These are phyloP conservation scores for Nicotiana sylvestris DNA, from an alignment of 257 asterid species.

Conservation along the genomic window DNA sequence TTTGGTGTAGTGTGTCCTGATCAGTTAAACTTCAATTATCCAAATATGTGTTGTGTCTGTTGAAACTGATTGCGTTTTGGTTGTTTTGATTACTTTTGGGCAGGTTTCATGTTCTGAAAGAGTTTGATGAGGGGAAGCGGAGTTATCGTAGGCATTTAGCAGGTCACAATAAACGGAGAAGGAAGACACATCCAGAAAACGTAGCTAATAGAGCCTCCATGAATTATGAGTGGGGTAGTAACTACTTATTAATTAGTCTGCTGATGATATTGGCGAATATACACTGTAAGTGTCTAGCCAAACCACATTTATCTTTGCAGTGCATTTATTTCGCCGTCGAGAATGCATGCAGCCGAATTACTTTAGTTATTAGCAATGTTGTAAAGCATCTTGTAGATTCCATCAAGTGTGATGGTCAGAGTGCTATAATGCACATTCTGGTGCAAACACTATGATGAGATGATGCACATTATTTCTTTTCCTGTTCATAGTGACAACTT, in stretches of 20 bases:
- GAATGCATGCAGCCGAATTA: background rate
- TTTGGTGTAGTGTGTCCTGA: background rate
- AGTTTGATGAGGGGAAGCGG: slow-evolving; percentile 92
- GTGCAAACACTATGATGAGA: background rate
- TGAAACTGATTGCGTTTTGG: background rate
- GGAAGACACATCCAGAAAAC: slow-evolving; percentile 89
- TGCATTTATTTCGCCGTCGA: background rate
- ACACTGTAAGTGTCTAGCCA: slow-evolving; percentile 51
- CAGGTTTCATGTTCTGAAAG: slow-evolving; percentile 88
- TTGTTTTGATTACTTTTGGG: slow-evolving; percentile 12
- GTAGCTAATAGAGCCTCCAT: slow-evolving; percentile 31
- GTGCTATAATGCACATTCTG: background rate
- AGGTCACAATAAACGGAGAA: slow-evolving; percentile 78
- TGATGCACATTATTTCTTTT: too few species aligned
- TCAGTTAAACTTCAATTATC: background rate
- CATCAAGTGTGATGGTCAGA: background rate
- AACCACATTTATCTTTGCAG: background rate
- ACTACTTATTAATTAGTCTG: slow-evolving; percentile 62
- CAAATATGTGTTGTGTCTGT: background rate
- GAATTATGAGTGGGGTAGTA: slow-evolving; percentile 58
- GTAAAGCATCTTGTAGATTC: background rate
- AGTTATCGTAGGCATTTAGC: slow-evolving; percentile 96
- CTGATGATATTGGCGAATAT: slow-evolving; percentile 77
- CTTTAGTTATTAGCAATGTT: background rate
- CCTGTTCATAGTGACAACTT: too few species aligned